Evolutionary conservation across 768 basidiomycete genomes (phyloP), one percentile per base, ranked within the genome.

Genomic region (Dentipellis sp.): DNA sequence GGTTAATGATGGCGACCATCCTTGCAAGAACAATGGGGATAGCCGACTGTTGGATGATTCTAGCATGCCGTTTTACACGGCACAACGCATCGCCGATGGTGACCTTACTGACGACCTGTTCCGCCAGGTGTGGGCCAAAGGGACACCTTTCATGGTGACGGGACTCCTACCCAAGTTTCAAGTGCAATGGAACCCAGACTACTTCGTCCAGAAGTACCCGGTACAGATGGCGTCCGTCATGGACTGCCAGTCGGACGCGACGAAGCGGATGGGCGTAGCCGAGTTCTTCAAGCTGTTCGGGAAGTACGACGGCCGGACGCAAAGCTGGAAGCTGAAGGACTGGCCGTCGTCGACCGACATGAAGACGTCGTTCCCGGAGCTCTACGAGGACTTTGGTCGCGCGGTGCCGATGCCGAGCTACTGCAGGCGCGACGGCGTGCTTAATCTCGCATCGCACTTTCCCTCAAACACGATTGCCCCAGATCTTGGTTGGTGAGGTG

Each of bases 301-400:
- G 56, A 73, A 78, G 51, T 84, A 85, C 54, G 77, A 76, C 59
- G 79, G 68, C 6, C 73, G 82, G 52, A 72, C 63, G 19, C 76
- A 79, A 34, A 84, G 79, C 54, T 76, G 82, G 82, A 93, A 92
- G 69, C 69, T 94, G 58, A 92, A 91, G 80, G 94, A 98, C 71
- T 98, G 94, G 94, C 94, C 94, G 3, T 81, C 90, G 0, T 84
- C 86, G 9, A 78, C 81, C 2, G 93, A 95, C 60, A 95, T 98
- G 72, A 84, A 84, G 65, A 74, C 78, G 2, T 79, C 81, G 1
- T 92, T 93, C 66, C 94, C 94, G 0, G 85, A 86, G 53, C 73
- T 97, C 10, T 97, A 82, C 64, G 80, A 87, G 36, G 94, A 97
- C 66, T 97, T 95, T 66, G 82, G 78, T 59, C 70, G 78, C 14